phyloP scores from a whole-genome alignment of 2,329 filamentous ascomycete species.

The Colletotrichum sp. region DNA sequence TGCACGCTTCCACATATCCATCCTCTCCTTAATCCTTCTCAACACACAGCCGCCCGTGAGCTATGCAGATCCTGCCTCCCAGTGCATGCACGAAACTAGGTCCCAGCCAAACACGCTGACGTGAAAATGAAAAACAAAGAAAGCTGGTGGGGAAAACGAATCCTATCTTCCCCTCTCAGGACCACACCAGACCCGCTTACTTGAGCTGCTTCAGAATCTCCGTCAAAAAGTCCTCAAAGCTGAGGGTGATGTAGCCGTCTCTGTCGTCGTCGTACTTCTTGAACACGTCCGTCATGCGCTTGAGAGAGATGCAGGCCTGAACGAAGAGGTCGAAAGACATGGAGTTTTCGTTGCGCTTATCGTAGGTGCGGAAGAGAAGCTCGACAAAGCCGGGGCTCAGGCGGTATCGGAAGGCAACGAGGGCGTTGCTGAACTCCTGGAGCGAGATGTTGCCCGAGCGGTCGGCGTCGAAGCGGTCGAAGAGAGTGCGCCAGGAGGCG shows the following conservation, averaged over 20 bases:
- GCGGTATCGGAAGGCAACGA: slow-evolving; percentile 92
- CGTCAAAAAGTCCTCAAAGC: slow-evolving; percentile 81
- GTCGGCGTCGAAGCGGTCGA: slow-evolving; percentile 94
- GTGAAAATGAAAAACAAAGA: neutral
- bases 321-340: slow-evolving; percentile 97
- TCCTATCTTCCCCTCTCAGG: neutral
- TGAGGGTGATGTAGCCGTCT: slow-evolving; percentile 88
- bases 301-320: slow-evolving; percentile 94
- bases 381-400: slow-evolving; percentile 84
- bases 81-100: neutral
- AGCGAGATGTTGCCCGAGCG: slow-evolving; percentile 85
- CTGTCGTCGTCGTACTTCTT: slow-evolving; percentile 98
- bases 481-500: slow-evolving; percentile 90
- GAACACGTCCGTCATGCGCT: slow-evolving; percentile 99
- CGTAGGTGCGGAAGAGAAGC: slow-evolving; percentile 87
- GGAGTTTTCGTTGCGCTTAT: slow-evolving; percentile 72
- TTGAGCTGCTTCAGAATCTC: slow-evolving; percentile 69
- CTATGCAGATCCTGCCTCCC: neutral
- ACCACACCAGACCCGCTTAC: slow-evolving; percentile 31
- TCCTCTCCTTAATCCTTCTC: neutral
- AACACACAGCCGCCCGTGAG: neutral
- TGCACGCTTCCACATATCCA: neutral
- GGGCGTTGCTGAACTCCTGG: slow-evolving; percentile 85
- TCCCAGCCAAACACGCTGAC: neutral
- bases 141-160: neutral